Evolutionary conservation across 495 filamentous ascomycete genomes (phyloP), one percentile per base, ranked within the genome.

Genomic region (Haplographium delicatum): DNA sequence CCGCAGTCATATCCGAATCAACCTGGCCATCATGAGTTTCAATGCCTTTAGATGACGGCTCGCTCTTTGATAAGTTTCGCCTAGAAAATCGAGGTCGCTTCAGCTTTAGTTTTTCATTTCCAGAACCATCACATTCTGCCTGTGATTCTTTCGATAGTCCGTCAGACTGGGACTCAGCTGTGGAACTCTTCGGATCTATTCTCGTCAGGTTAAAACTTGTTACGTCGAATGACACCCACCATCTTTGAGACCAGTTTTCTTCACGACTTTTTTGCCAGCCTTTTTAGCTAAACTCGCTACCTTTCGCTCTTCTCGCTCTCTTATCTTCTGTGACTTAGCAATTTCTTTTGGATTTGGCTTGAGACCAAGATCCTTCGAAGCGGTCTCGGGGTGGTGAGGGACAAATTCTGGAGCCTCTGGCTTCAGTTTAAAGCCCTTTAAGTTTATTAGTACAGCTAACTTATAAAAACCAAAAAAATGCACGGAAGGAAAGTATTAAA

Each of bases 391-490:
- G 5, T 31, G 9, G 26, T 30, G 13, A 2, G 78, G 76, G 9
- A 76, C 73, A 48, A 82, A 80, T 33, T 71, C 68, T 40, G 74
- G 73, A 37, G 78, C 78, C 46, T 67, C 70, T 11, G 78, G 76
- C 62, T 79, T 79, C 53, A 79, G 60, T 45, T 59, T 71, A 51
- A 71, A 76, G 51, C 62, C 65, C 73, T 77, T 62, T 47, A 58
- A 59, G 58, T 31, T 37, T 62, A 59, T 66, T 66, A 62, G 69
- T 57, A 70, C 64, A 62, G 62, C 60, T 63, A 58, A 60, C 60
- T 25, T 18, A 25, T 23, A 47, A 15, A 8, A 68, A 66, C 67
- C 69, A 57, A 65, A 64, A 33, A 22, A 6, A 35, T 1, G 27
- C 0, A 22, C 15, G 60, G 27, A 4, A n/a, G 38, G 5, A 41